phyloP scores from a whole-genome alignment of 2,329 filamentous ascomycete species.

The Alternaria incomplexa region DNA sequence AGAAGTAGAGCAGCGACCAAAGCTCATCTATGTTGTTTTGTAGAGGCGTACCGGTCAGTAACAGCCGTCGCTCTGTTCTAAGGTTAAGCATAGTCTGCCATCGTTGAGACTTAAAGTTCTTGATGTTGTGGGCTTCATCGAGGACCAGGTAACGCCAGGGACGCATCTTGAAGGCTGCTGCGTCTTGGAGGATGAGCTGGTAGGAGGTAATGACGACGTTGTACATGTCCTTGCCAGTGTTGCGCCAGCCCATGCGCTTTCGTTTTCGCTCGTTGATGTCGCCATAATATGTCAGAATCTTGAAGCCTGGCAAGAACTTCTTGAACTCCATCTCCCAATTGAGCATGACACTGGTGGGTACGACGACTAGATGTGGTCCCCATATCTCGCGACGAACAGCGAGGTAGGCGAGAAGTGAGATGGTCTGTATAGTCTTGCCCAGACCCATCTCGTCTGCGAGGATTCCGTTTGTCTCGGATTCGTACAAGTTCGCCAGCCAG shows the following conservation, averaged over 20 bases:
- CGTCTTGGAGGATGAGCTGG: constrained; percentile 92
- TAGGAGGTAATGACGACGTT: constrained; percentile 99
- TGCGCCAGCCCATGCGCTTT: constrained; percentile 92
- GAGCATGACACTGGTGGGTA: constrained; percentile 96
- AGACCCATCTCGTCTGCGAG: constrained; percentile 98
- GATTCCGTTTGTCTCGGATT: constrained; percentile 92
- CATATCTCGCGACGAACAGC: constrained; percentile 89
- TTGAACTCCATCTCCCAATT: constrained; percentile 99
- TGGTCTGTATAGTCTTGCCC: constrained; percentile 98
- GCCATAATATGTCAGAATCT: constrained; percentile 96
- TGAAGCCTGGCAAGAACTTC: constrained; percentile 98
- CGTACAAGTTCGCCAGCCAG: constrained; percentile 93
- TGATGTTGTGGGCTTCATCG: constrained; percentile 99
- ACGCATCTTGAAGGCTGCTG: constrained; percentile 89
- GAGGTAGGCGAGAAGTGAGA: constrained; percentile 88
- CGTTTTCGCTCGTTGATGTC: constrained; percentile 88
- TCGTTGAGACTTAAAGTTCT: constrained; percentile 96
- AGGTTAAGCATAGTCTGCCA: constrained; percentile 97
- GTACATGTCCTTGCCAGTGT: constrained; percentile 77
- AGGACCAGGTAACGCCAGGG: constrained; percentile 98
- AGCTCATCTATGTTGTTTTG: constrained; percentile 97
- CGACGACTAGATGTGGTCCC: constrained; percentile 95
- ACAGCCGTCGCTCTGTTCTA: constrained; percentile 83
- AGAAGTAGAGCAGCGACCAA: constrained; percentile 95
- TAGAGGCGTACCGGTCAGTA: constrained; percentile 91